Evolutionary conservation across 106 monocot species (phyloP), one percentile per base, ranked within the genome.

Genomic region (Acorus gramineus): DNA sequence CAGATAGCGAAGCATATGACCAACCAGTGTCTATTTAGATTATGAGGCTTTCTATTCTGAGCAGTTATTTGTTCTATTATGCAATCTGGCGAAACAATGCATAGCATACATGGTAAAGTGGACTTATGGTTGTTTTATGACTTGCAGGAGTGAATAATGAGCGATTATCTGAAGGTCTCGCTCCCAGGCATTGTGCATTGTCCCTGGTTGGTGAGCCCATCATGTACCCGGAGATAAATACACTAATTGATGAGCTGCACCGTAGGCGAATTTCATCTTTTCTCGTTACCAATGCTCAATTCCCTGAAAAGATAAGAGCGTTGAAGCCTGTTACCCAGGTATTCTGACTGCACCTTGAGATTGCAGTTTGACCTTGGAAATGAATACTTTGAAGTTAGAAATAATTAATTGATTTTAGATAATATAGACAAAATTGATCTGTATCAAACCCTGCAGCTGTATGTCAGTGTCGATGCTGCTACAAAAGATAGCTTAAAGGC

Each of bases 171-270:
- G 96, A 96, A 83, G 96, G 96, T 65, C 80, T 96, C 47, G 70
- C 84, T 61, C 96, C 90, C 44, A 80, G 78, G 66, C 96, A 96
- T 61, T 96, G 96, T 85, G 96, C 96, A 4, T 75, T 96, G 58
- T 96, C 96, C 56, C 85, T 96, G 69, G 96, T 96, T 61, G 96
- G 96, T 45, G 90, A 96, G 66, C 96, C 96, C 52, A 96, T 96
- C 48, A 96, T 96, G 96, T 96, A 96, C 50, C 96, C 96, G 13
- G 96, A 96, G 74, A 96, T 96, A 71, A 96, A 91, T 73, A n/a
- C 81, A 11, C 85, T 96, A 13, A 65, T 96, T 50, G 87, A 96
- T 70, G 96, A 96, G 69, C 74, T 96, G 55, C 91, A 96, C 63
- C 57, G 73, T 4, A 85, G 91, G 60, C 84, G 62, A 57, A 96